phyloP scores from a whole-genome alignment of 495 filamentous ascomycete genomes.

The Rhypophila decipiens region DNA sequence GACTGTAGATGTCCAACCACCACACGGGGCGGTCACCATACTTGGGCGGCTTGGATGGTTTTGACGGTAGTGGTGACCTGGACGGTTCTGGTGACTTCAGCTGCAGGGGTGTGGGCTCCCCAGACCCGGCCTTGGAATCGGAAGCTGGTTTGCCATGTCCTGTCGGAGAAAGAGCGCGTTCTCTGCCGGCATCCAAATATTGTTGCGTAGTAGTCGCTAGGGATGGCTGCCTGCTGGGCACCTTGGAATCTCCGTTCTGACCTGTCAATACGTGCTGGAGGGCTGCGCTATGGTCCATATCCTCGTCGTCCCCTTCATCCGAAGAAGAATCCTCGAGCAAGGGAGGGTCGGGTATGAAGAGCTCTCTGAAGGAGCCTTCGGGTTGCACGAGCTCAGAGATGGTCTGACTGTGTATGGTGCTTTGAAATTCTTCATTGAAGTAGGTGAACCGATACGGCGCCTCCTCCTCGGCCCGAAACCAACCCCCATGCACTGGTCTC shows the following conservation, averaged over 20 bases:
- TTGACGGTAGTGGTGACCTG: slow-evolving; percentile 15
- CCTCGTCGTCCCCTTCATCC: slow-evolving; percentile 52
- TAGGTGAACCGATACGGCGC: slow-evolving; percentile 94
- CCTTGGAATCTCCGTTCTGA: slow-evolving; percentile 19
- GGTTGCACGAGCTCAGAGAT: slow-evolving; percentile 87
- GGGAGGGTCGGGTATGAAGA: slow-evolving; percentile 61
- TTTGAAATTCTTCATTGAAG: slow-evolving; percentile 93
- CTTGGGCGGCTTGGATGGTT: slow-evolving; percentile 45
- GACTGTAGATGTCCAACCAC: slow-evolving; percentile 89
- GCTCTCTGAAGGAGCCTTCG: slow-evolving; percentile 71
- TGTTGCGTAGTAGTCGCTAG: slow-evolving; percentile 20
- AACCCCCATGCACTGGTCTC: slow-evolving; percentile 69
- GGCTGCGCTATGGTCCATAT: slow-evolving; percentile 11
- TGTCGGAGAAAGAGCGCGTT: slow-evolving; percentile 9
- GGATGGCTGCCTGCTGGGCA: slow-evolving; percentile 31
- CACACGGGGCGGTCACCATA: slow-evolving; percentile 89
- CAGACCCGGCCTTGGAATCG: slow-evolving; percentile 12
- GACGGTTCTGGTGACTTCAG: slow-evolving; percentile 18
- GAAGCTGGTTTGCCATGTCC: neutral
- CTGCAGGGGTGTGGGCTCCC: slow-evolving; percentile 10
- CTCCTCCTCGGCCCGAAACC: slow-evolving; percentile 86
- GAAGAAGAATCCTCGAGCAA: slow-evolving; percentile 50
- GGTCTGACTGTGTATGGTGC: slow-evolving; percentile 90
- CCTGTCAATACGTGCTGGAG: slow-evolving; percentile 18
- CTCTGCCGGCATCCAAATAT: slow-evolving; percentile 12